phyloP scores from a whole-genome alignment of 2,329 filamentous ascomycete species.

The Elsinoe arachidis region DNA sequence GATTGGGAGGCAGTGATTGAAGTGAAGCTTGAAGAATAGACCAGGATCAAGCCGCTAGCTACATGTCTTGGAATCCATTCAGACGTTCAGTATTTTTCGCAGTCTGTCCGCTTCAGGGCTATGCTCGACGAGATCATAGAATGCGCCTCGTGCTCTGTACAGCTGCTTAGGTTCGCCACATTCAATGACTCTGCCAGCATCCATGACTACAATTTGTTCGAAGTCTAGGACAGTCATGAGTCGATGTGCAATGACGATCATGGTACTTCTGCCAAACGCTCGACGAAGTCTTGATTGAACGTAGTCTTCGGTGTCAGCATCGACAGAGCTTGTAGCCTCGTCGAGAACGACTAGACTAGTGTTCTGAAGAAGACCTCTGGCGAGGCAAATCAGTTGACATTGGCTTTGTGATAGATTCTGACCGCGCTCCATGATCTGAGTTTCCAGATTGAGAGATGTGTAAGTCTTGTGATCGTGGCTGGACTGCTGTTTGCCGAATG shows the following conservation, averaged over 20 bases:
- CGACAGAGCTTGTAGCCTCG: conserved; percentile 31
- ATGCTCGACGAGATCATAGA: background rate
- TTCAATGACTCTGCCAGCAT: conserved; percentile 41
- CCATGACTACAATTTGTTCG: conserved; percentile 45
- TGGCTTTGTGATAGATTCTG: conserved; percentile 57
- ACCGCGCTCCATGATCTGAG: conserved; percentile 50
- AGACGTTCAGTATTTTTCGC: background rate
- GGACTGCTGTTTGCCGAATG: conserved; percentile 65
- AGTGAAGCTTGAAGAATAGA: background rate
- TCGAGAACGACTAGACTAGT: conserved; percentile 42
- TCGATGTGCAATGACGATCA: conserved; percentile 50
- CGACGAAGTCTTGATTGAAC: conserved; percentile 32
- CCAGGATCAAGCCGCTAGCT: too few relatives aligned
- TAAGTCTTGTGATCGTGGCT: conserved; percentile 64
- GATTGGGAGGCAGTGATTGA: conserved; percentile 11
- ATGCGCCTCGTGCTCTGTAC: conserved; percentile 13
- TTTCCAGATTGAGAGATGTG: conserved; percentile 43
- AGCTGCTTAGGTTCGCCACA: conserved; percentile 20
- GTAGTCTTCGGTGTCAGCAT: conserved; percentile 19
- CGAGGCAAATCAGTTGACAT: conserved; percentile 54
- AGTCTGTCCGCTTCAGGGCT: background rate
- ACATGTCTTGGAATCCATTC: too few relatives aligned
- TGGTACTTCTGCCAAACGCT: conserved; percentile 48
- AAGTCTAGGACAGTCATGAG: conserved; percentile 48
- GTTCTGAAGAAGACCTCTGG: conserved; percentile 49